A percentile compares a stretch with the other conserved stretches of the same genome.
Evolutionary conservation across 208 protist species (phyloP).

Genomic region (Leishmania tarentolae): DNA sequence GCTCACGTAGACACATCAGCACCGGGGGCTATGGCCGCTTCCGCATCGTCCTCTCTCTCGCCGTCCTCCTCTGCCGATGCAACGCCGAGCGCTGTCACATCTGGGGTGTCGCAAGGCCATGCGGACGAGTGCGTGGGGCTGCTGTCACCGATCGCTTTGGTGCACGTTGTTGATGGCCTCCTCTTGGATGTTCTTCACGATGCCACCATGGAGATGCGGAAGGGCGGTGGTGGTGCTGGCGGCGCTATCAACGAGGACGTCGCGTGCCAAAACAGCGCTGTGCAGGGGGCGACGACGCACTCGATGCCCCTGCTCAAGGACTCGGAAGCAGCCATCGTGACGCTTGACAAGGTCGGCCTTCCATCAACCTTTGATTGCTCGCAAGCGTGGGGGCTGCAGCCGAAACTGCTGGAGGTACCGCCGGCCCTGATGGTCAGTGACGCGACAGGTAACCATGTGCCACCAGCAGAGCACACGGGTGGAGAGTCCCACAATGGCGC

Average conservation of each 20-base stretch:
- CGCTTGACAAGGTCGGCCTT: not conserved
- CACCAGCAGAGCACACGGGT: not conserved
- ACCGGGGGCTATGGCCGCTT: not conserved
- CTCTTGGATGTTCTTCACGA: conserved; percentile 6
- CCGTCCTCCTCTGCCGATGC: conserved; percentile 2
- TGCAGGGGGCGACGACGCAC: not conserved
- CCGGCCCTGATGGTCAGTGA: not conserved
- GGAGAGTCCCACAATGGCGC: not conserved
- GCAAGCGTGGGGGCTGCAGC: not conserved
- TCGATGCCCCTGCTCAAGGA: too few relatives aligned
- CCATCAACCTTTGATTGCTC: not conserved
- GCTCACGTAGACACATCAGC: not conserved
- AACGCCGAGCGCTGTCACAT: not conserved
- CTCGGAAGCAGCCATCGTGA: not conserved
- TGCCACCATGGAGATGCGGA: not conserved
- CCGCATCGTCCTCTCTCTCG: not conserved
- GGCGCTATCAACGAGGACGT: not conserved
- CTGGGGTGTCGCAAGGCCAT: not conserved
- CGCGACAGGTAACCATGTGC: not conserved
- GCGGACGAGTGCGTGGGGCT: not conserved
- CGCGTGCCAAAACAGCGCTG: not conserved
- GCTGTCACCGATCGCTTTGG: not conserved
- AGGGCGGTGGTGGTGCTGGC: not conserved
- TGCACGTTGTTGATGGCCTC: conserved; percentile 5
- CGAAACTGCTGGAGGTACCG: not conserved